phyloP scores from a whole-genome alignment of 2,329 filamentous ascomycete genomes.

The Lasiodiplodia gonubiensis region DNA sequence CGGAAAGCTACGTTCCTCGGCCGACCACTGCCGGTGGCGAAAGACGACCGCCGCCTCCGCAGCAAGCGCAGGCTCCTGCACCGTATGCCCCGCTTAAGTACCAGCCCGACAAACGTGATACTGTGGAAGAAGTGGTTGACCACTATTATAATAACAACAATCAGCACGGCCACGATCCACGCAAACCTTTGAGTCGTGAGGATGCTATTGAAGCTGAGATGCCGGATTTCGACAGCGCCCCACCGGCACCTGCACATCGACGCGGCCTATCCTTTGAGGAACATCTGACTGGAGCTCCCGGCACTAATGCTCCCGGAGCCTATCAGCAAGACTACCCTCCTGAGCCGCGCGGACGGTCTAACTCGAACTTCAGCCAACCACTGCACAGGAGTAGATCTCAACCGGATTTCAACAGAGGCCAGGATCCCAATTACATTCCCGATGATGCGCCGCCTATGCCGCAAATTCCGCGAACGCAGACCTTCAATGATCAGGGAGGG shows the following conservation, averaged over 20 bases:
- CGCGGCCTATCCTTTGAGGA: slow-evolving; percentile 33
- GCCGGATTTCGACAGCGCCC: slow-evolving; percentile 64
- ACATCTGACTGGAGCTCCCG: slow-evolving; percentile 30
- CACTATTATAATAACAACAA: slow-evolving; percentile 48
- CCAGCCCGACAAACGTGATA: slow-evolving; percentile 43
- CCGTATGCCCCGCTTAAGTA: slow-evolving; percentile 30
- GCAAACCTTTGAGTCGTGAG: slow-evolving; percentile 39
- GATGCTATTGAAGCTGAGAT: slow-evolving; percentile 61
- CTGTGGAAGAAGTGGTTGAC: slow-evolving; percentile 56
- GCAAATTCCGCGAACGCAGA: slow-evolving; percentile 57
- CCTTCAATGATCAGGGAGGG: slow-evolving; percentile 36
- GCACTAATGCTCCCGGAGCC: slow-evolving; percentile 28
- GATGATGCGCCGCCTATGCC: slow-evolving; percentile 64
- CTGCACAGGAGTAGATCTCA: slow-evolving; percentile 69
- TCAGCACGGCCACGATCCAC: slow-evolving; percentile 31
- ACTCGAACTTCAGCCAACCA: slow-evolving; percentile 36
- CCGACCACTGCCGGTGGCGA: slow-evolving; percentile 44
- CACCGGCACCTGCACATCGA: slow-evolving; percentile 31
- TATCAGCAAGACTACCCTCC: slow-evolving; percentile 24
- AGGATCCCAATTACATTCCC: slow-evolving; percentile 58
- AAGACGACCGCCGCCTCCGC: background rate
- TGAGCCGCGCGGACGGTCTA: slow-evolving; percentile 14
- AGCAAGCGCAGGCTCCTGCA: slow-evolving; percentile 7
- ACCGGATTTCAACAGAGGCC: slow-evolving; percentile 59
- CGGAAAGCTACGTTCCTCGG: slow-evolving; percentile 43